Percentiles rank a stretch among this genome's conserved stretches.
phyloP scores from a whole-genome alignment of 306 rosid species.

The Dalbergia oliveri region DNA sequence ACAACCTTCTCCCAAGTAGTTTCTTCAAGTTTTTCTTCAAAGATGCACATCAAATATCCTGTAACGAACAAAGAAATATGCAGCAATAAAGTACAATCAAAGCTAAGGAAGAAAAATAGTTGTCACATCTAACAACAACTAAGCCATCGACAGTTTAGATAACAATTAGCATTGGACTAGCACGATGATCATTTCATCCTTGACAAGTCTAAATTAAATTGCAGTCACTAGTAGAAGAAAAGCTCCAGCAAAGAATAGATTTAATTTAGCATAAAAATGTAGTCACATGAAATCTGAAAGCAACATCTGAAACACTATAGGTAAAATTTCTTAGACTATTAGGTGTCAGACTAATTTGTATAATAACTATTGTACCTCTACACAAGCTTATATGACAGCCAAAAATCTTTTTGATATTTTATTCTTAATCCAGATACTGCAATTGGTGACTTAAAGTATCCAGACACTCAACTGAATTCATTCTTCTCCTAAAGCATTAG shows the following conservation, averaged over 20 bases:
- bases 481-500: not conserved
- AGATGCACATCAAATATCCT: conserved; percentile 94
- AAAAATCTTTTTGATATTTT: conserved; percentile 1
- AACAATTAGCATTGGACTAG: too few species aligned
- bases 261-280: not conserved
- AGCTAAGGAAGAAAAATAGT: not conserved
- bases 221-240: not conserved
- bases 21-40: conserved; percentile 81
- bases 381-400: not conserved
- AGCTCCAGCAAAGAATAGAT: not conserved
- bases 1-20: conserved; percentile 66
- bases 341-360: not conserved
- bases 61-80: conserved; percentile 39
- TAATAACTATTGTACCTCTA: not conserved
- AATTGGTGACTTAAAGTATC: conserved; percentile 5
- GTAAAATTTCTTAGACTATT: conserved; percentile 1
- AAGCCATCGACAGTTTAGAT: too few species aligned
- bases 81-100: not conserved
- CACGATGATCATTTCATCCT: too few species aligned
- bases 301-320: not conserved
- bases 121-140: too few species aligned
- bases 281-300: not conserved
- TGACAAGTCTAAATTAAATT: too few species aligned
- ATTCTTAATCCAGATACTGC: not conserved
- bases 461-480: conserved; percentile 17